A percentile compares a stretch with the other conserved stretches of the same genome.
Evolutionary conservation across 2,329 filamentous ascomycete genomes (phyloP).

Genomic region (Claviceps purpurea): DNA sequence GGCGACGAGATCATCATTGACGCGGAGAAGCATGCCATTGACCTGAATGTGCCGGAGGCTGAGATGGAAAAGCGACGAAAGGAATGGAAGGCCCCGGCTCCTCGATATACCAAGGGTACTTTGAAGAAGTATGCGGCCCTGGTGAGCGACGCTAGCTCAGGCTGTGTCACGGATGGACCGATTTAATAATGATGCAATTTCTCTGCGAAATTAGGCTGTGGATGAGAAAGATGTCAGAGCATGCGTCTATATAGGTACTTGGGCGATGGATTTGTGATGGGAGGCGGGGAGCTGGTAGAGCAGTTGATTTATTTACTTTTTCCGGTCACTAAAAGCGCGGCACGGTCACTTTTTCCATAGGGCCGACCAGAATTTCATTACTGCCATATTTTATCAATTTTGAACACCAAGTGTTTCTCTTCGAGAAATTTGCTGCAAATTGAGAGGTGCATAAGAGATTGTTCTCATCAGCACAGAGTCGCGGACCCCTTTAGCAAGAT

Average conservation of each 20-base stretch:
- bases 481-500: no score
- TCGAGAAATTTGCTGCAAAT: background rate
- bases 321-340: background rate
- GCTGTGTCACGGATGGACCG: conserved; percentile 41
- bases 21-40: conserved; percentile 55
- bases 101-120: conserved; percentile 49
- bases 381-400: background rate
- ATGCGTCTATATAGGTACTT: no score
- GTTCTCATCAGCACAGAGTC: no score
- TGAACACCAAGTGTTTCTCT: no score
- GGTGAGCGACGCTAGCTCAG: conserved; percentile 45
- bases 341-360: background rate
- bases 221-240: no score
- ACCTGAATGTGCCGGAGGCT: conserved; percentile 53
- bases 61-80: conserved; percentile 46
- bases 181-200: conserved; percentile 5
- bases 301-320: background rate
- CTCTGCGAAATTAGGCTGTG: no score
- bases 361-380: background rate
- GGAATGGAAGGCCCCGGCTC: conserved; percentile 48
- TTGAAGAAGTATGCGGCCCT: conserved; percentile 55
- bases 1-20: conserved; percentile 75
- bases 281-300: background rate
- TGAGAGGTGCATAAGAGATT: background rate
- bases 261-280: background rate